Evolutionary conservation across 352 stramenopile genomes (phyloP), one percentile per base, ranked within the genome.

Genomic region (Globisporangium alternatum): DNA sequence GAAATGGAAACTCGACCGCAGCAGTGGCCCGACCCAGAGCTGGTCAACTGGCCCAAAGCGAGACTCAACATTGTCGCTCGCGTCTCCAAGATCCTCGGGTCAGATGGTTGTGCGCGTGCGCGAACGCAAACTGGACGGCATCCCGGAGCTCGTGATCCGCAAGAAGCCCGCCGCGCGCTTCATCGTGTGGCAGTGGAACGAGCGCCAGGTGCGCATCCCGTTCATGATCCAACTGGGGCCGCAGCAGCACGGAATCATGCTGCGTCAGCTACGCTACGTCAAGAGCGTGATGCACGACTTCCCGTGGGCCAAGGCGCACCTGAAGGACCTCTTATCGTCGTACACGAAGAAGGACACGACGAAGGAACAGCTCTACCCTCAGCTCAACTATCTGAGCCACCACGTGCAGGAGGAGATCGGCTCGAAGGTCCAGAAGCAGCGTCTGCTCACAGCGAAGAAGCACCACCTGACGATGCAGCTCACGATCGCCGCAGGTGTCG

Each of bases 231-330:
- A 78, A 51, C 73, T 94, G 33, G 85, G 85, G 0, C 83, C 85
- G 41, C 75, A 88, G 8, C 85, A 94, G 64, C 85, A 94, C 51
- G 75, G 78, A 6, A 75, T 94, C 53, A 94, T 94, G 85, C 48
- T 94, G n/a, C 71, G 76, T 2, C 85, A 94, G 53, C 61, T 94
- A 22, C 83, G 85, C n/a, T 94, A 89, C 67, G 77, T 94, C 44
- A 92, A 91, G 68, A 79, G 75, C 8, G 82, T 90, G 51, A 94
- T 92, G 85, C 80, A 92, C 56, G 80, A 94, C 22, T 70, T 92
- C n/a, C 83, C 85, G 39, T 94, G 85, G 85, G 85, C 83, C 1
- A 94, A 94, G 65, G 69, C 80, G 5, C 81, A 89, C 39, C 58
- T 94, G 12, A 82, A 81, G 17, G 70, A 83, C 15, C 61, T 94